Conservation (phyloP, 2,329 filamentous ascomycete species). For the Blastomyces emzantsi region DNA sequence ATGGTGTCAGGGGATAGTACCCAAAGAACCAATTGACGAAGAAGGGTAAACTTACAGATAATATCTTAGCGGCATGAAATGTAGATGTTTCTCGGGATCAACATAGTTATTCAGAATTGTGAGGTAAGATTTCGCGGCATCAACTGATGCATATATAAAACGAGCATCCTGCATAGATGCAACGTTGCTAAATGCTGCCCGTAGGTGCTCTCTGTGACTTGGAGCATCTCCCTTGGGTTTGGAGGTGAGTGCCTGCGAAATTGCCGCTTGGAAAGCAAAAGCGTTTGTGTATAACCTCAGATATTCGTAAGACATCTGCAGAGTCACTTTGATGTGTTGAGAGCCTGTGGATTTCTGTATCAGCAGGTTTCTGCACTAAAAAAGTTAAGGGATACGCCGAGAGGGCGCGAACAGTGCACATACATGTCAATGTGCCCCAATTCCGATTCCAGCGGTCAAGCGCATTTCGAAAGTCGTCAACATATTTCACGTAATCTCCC, state of each 20-base stretch:
- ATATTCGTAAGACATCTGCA: conserved; percentile 64
- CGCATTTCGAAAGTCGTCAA: conserved; percentile 62
- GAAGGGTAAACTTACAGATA: conserved; percentile 44
- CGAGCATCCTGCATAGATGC: conserved; percentile 54
- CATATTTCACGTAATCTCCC: conserved; percentile 65
- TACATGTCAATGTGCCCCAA: conserved; percentile 58
- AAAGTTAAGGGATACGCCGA: neutral
- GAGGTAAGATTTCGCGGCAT: conserved; percentile 54
- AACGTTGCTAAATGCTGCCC: conserved; percentile 44
- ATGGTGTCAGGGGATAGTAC: conserved; percentile 12
- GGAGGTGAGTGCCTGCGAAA: conserved; percentile 42
- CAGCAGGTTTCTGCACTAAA: neutral
- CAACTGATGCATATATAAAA: conserved; percentile 58
- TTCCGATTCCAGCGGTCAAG: conserved; percentile 62
- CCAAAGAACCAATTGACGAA: neutral
- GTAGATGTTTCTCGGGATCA: conserved; percentile 49
- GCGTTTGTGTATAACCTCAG: conserved; percentile 64
- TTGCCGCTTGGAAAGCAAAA: conserved; percentile 65
- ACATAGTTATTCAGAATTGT: conserved; percentile 52
- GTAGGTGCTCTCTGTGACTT: conserved; percentile 33
- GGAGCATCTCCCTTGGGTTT: conserved; percentile 31
- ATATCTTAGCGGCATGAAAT: conserved; percentile 56
- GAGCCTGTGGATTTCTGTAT: conserved; percentile 41
- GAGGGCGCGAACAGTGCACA: conserved; percentile 19
- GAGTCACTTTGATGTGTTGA: conserved; percentile 55